Percentiles rank a stretch among this genome's conserved stretches.
Conservation (phyloP, 140 eudicot genomes). For the Flaveria floridana region DNA sequence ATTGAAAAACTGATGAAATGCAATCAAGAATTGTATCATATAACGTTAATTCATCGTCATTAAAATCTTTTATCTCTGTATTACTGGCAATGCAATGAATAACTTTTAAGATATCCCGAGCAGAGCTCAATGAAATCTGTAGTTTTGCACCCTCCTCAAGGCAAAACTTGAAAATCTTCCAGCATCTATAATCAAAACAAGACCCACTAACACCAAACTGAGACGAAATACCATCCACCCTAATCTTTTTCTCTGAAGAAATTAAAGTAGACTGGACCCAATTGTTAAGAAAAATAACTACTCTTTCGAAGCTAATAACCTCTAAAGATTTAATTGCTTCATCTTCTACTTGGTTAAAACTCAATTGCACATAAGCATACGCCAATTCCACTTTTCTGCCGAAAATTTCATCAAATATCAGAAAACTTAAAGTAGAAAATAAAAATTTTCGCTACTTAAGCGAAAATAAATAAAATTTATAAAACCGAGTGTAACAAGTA, state of each 20-base stretch:
- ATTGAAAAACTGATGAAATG: slow-evolving; percentile 49
- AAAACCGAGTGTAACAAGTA: not conserved
- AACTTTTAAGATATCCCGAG: slow-evolving; percentile 63
- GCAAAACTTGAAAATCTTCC: slow-evolving; percentile 73
- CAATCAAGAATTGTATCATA: slow-evolving; percentile 55
- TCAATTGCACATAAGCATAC: slow-evolving; percentile 54
- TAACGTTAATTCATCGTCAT: slow-evolving; percentile 30
- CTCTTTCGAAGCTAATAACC: slow-evolving; percentile 55
- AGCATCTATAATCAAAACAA: slow-evolving; percentile 69
- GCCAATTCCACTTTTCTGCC: slow-evolving; percentile 82
- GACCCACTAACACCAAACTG: slow-evolving; percentile 43
- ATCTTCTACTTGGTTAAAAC: slow-evolving; percentile 36
- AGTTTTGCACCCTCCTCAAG: slow-evolving; percentile 54
- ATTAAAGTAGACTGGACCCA: slow-evolving; percentile 80
- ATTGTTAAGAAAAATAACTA: slow-evolving; percentile 50
- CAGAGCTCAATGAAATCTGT: slow-evolving; percentile 44
- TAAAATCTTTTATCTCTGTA: slow-evolving; percentile 31
- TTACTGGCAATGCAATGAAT: slow-evolving; percentile 51
- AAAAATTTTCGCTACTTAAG: not conserved
- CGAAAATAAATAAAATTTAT: not conserved
- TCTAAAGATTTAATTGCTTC: slow-evolving; percentile 33
- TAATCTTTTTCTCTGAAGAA: slow-evolving; percentile 59
- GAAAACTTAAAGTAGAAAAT: not conserved
- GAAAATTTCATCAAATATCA: slow-evolving; percentile 7
- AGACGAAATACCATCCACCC: slow-evolving; percentile 37